These are phyloP conservation scores for Porogramme epimiltina DNA, from an alignment of 1,284 basidiomycete species.

Conservation along the genomic window DNA sequence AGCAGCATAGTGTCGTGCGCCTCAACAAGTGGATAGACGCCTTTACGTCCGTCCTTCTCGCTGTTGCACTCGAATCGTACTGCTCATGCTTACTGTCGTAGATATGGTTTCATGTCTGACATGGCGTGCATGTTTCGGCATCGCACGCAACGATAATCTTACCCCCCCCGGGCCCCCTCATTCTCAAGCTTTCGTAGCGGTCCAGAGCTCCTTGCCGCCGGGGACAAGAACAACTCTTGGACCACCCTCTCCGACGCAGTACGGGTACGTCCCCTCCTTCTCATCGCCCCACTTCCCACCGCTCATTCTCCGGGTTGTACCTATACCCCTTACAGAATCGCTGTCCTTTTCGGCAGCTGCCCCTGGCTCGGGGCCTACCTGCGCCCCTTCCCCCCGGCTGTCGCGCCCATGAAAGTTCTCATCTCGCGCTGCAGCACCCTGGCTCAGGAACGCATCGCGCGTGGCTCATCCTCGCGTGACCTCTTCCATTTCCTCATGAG, in stretches of 20 bases:
- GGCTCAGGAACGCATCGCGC: slow-evolving; percentile 8
- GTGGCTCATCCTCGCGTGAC: slow-evolving; percentile 15
- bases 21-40: slow-evolving; percentile 20
- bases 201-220: slow-evolving; percentile 21
- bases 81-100: not conserved
- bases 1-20: slow-evolving; percentile 15
- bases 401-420: slow-evolving; percentile 4
- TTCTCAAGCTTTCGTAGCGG: slow-evolving; percentile 23
- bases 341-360: slow-evolving; percentile 8
- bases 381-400: slow-evolving; percentile 3
- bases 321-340: not conserved
- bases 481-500: slow-evolving; percentile 25
- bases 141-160: not conserved
- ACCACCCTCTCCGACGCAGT: slow-evolving; percentile 9
- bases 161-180: too few species aligned
- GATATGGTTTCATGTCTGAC: slow-evolving; percentile 30
- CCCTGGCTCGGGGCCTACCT: slow-evolving; percentile 20
- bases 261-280: slow-evolving; percentile 5
- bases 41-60: slow-evolving; percentile 20
- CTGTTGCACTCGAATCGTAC: not conserved
- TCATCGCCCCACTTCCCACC: not conserved
- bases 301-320: too few species aligned
- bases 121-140: slow-evolving; percentile 19
- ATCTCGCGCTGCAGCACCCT: slow-evolving; percentile 3
- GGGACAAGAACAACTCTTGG: slow-evolving; percentile 15